These are phyloP conservation scores for Davidsoniella neocaledoniae DNA, from an alignment of 2,329 filamentous ascomycete species.

Conservation along the genomic window DNA sequence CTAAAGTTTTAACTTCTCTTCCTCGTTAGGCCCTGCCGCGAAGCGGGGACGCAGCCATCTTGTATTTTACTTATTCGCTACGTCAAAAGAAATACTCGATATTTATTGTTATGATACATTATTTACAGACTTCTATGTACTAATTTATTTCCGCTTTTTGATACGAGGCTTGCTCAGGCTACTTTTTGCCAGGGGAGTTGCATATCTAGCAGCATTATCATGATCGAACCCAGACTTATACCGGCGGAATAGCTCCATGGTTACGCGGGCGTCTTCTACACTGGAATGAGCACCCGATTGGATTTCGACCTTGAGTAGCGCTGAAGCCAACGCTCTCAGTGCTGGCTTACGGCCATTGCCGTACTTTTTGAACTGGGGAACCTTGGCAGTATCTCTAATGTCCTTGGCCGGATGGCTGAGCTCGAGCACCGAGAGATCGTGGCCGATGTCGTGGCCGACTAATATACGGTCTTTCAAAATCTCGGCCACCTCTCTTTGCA, in stretches of 20 bases:
- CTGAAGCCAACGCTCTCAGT: conserved; percentile 38
- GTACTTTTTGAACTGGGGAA: conserved; percentile 56
- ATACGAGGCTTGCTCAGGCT: no score
- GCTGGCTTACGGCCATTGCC: conserved; percentile 51
- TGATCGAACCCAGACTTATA: conserved; percentile 75
- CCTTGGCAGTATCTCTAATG: conserved; percentile 70
- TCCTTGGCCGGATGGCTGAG: conserved; percentile 64
- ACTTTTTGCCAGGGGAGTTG: neutral
- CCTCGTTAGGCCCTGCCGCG: no score
- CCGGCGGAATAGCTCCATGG: conserved; percentile 75
- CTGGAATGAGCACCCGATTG: conserved; percentile 49
- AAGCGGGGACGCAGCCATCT: no score
- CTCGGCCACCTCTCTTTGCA: conserved; percentile 53
- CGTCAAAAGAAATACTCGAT: no score
- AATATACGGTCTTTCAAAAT: conserved; percentile 57
- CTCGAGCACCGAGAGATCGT: conserved; percentile 60
- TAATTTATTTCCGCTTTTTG: neutral
- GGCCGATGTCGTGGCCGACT: conserved; percentile 68
- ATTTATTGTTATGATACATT: neutral
- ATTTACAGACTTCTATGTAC: neutral
- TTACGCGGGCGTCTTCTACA: conserved; percentile 66
- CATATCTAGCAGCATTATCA: conserved; percentile 54
- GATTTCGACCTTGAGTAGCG: conserved; percentile 44
- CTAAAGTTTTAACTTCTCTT: no score
- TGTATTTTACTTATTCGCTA: no score